phyloP scores from a whole-genome alignment of 2,329 filamentous ascomycete genomes.

The Metarhizium rileyi region DNA sequence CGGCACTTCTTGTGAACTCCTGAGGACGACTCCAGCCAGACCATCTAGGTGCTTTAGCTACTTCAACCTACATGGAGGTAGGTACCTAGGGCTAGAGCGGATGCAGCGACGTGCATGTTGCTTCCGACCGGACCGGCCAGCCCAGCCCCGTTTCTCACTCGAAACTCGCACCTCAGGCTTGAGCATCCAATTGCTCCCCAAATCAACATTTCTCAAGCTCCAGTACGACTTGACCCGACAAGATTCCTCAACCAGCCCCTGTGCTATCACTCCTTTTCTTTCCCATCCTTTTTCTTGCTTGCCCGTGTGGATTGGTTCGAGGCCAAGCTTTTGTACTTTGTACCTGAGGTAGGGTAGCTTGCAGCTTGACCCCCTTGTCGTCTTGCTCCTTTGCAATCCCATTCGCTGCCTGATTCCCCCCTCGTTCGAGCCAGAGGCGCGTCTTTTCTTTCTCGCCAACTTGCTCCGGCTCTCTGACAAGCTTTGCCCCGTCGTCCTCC shows the following conservation, averaged over 20 bases:
- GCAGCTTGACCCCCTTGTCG: conserved; percentile 9
- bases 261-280: conserved; percentile 7
- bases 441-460: conserved; percentile 12
- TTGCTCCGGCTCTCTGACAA: conserved; percentile 2
- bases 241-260: background rate
- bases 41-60: too few relatives aligned
- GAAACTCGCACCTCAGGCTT: background rate
- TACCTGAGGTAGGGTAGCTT: conserved; percentile 10
- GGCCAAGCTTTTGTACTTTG: background rate
- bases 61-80: too few relatives aligned
- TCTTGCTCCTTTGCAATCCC: conserved; percentile 8
- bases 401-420: conserved; percentile 10
- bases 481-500: conserved; percentile 10
- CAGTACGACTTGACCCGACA: background rate
- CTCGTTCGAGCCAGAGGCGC: conserved; percentile 11
- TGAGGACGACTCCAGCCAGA: too few relatives aligned
- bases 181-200: background rate
- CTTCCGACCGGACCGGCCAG: background rate
- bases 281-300: conserved; percentile 7
- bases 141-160: background rate
- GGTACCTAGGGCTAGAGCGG: background rate
- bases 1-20: too few relatives aligned
- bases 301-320: conserved; percentile 1
- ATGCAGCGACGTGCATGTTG: background rate
- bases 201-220: background rate